Conservation (phyloP, 345 rosid species). For the Alliaria petiolata region DNA sequence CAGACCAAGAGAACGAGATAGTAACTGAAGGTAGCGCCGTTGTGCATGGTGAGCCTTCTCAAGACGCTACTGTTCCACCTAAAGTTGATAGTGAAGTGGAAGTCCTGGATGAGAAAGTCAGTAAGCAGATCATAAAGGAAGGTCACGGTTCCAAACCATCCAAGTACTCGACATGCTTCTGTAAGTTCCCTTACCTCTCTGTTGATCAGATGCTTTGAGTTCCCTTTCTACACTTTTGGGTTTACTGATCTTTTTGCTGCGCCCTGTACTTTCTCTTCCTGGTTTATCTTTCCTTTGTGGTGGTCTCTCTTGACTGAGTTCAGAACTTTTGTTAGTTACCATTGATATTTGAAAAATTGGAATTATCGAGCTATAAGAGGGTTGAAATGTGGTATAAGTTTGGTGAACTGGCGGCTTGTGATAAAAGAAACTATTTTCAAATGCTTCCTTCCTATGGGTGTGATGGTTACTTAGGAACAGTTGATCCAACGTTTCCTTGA, state of each 20-base stretch:
- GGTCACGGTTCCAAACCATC: slow-evolving; percentile 90
- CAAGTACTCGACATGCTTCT: slow-evolving; percentile 86
- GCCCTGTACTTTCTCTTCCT: not conserved
- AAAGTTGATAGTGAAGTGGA: slow-evolving; percentile 64
- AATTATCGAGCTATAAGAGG: not conserved
- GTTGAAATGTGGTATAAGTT: not conserved
- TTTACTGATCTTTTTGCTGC: not conserved
- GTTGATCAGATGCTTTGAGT: not conserved
- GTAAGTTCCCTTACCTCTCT: slow-evolving; percentile 42
- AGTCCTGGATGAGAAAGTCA: slow-evolving; percentile 75
- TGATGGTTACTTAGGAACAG: not conserved
- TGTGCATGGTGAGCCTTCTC: slow-evolving; percentile 59
- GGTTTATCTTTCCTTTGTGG: not conserved
- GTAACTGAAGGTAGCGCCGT: slow-evolving; percentile 51
- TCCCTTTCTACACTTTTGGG: not conserved
- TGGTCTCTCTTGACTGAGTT: not conserved
- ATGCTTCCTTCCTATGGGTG: not conserved
- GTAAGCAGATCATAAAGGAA: slow-evolving; percentile 82
- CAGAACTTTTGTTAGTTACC: not conserved
- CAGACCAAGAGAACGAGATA: slow-evolving; percentile 56
- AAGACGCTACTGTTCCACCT: slow-evolving; percentile 59
- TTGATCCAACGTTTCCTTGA: not conserved
- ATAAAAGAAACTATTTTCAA: not conserved
- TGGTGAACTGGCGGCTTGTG: not conserved
- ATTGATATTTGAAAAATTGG: not conserved